Evolutionary conservation across 2,329 filamentous ascomycete species (phyloP), one percentile per base, ranked within the genome.

Genomic region (Trichophyton verrucosum): DNA sequence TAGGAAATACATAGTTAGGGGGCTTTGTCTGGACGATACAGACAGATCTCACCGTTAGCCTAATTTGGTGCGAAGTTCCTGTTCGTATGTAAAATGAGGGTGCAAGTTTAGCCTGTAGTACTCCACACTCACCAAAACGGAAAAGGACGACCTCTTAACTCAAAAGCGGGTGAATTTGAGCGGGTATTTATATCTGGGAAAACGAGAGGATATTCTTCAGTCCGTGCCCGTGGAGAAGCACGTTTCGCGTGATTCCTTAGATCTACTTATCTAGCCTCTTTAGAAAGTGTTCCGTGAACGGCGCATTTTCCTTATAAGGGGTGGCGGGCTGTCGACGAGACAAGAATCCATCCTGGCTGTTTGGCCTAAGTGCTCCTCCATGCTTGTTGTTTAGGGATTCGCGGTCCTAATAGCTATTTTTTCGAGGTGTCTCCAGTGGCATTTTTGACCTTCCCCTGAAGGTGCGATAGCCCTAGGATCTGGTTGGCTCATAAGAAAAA

Each of bases 91-190:
- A 55, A 38, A 38, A 38, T 38, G 11, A 38, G 8, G 33, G 2
- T 13, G 51, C 51, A 55, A 6, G 15, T 36, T 33, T 36, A 55
- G 51, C n/a, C n/a, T 33, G 51, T 55, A 7, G 51, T 38, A 38
- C 33, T 38, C 33, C 33, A 38, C 33, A 38, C 33, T 13, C 9
- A 51, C 46, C 46, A 47, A 47, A 47, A 24, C 30, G 22, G 27
- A 17, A 33, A 36, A 55, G 8, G n/a, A 36, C 27, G 27, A 53
- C 27, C 22, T 53, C 47, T 30, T 55, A 55, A 55, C 51, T 55
- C 51, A 33, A 55, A 55, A 55, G 51, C 51, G 51, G 51, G 20
- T 55, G 51, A 55, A 51, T 44, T 44, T 55, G 51, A 20, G 51
- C 51, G 51, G 51, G 27, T 55, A 55, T 55, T 55, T 55, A 36